Evolutionary conservation across 306 rosid species (phyloP).

Genomic region (Gillenia trifoliata): DNA sequence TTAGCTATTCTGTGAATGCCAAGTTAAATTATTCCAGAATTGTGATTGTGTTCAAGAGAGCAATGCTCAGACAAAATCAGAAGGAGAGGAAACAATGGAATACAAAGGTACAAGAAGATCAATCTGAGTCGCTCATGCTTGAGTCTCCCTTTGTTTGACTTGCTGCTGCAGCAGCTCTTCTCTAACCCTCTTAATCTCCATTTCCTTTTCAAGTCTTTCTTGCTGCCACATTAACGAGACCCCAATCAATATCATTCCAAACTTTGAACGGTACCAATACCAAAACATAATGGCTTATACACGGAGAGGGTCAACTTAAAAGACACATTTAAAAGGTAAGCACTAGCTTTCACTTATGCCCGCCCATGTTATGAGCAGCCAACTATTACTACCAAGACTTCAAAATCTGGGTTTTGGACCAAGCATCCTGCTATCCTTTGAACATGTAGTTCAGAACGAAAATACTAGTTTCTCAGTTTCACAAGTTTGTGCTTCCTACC

Average conservation of each 20-base stretch:
- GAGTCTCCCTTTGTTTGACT: constrained; percentile 50
- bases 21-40: constrained; percentile 15
- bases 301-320: not conserved
- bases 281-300: not conserved
- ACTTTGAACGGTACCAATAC: not conserved
- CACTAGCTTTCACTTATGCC: not conserved
- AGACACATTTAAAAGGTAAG: not conserved
- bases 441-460: not conserved
- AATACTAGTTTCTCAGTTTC: not conserved
- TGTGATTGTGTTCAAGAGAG: not conserved
- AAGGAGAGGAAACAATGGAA: constrained; percentile 19
- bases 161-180: constrained; percentile 68
- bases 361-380: not conserved
- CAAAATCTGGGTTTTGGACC: not conserved
- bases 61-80: constrained; percentile 1
- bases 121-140: constrained; percentile 32
- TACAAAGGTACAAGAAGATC: constrained; percentile 11
- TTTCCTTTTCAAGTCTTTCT: constrained; percentile 79
- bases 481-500: not conserved
- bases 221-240: constrained; percentile 31
- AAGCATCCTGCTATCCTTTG: not conserved
- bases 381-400: not conserved
- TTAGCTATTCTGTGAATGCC: not conserved
- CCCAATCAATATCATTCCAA: not conserved
- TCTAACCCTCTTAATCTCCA: constrained; percentile 78